These are phyloP conservation scores for Exophiala sideris DNA, from an alignment of 2,329 filamentous ascomycete genomes.

Conservation along the genomic window DNA sequence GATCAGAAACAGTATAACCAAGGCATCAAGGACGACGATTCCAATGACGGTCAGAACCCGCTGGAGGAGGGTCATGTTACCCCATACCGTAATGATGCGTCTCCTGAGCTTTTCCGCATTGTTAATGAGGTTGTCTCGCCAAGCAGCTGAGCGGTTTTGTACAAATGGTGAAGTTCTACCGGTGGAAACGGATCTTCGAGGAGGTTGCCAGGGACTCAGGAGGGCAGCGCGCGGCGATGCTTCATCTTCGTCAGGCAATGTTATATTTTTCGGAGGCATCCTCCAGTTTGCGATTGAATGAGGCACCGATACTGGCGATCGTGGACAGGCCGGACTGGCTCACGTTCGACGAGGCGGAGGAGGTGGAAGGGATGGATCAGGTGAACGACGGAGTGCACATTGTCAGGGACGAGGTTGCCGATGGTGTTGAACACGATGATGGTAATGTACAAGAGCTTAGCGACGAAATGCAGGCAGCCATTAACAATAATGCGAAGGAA, in stretches of 20 bases:
- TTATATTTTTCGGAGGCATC: slow-evolving; percentile 13
- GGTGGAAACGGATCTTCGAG: slow-evolving; percentile 34
- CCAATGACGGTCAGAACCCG: slow-evolving; percentile 56
- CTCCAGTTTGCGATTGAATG: neutral
- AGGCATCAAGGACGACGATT: slow-evolving; percentile 49
- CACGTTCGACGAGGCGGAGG: too few species aligned
- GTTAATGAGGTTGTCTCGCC: slow-evolving; percentile 40
- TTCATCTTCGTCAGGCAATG: slow-evolving; percentile 29
- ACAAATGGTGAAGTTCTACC: slow-evolving; percentile 40
- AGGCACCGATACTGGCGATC: neutral
- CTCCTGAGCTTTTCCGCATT: slow-evolving; percentile 36
- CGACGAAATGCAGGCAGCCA: neutral
- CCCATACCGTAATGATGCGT: slow-evolving; percentile 35
- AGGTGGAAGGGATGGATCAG: neutral
- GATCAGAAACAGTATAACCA: slow-evolving; percentile 67
- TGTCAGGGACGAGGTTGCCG: too few species aligned
- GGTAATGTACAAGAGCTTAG: too few species aligned
- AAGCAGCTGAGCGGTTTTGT: slow-evolving; percentile 31
- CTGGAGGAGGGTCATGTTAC: slow-evolving; percentile 53
- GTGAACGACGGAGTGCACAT: too few species aligned
- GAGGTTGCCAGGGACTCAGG: slow-evolving; percentile 53
- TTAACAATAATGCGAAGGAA: neutral
- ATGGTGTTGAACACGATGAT: too few species aligned
- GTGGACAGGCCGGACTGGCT: neutral
- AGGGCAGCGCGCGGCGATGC: slow-evolving; percentile 29